Evolutionary conservation across 2,329 filamentous ascomycete genomes (phyloP).

Genomic region (Cladophialophora bantiana): DNA sequence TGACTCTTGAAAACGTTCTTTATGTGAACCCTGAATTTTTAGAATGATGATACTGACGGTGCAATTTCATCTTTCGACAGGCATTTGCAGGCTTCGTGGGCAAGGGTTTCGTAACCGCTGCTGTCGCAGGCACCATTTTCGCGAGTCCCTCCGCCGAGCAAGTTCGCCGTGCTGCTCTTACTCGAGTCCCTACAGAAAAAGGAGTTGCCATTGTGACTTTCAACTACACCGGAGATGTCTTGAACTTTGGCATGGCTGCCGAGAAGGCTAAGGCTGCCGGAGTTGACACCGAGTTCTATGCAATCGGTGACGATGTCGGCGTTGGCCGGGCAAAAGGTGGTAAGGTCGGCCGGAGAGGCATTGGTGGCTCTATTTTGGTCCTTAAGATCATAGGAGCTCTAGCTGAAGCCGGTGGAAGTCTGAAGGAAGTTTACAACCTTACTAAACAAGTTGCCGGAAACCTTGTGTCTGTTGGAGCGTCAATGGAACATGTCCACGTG

Average conservation of each 20-base stretch:
- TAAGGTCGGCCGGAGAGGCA: constrained; percentile 90
- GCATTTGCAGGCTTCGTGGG: constrained; percentile 88
- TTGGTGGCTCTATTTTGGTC: constrained; percentile 90
- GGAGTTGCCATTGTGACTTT: constrained; percentile 66
- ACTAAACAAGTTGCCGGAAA: constrained; percentile 77
- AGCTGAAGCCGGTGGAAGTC: constrained; percentile 70
- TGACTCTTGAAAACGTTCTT: too few species aligned
- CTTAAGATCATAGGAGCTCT: constrained; percentile 87
- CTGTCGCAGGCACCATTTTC: constrained; percentile 87
- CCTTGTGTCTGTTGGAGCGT: constrained; percentile 83
- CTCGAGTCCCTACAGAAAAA: constrained; percentile 71
- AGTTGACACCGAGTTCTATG: constrained; percentile 81
- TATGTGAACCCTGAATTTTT: not conserved
- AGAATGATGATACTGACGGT: not conserved
- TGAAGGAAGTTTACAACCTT: constrained; percentile 75
- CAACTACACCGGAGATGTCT: constrained; percentile 79
- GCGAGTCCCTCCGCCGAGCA: constrained; percentile 83
- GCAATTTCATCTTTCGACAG: constrained; percentile 46
- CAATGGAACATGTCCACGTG: constrained; percentile 89
- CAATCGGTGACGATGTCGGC: constrained; percentile 90
- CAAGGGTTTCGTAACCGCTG: constrained; percentile 76
- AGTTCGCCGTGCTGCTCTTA: constrained; percentile 76
- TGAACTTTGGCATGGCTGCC: constrained; percentile 92
- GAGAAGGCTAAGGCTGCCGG: constrained; percentile 88
- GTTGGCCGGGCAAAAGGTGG: constrained; percentile 81